Evolutionary conservation across 1,284 basidiomycete genomes (phyloP), one percentile per base, ranked within the genome.

Genomic region (Moesziomyces sp.): DNA sequence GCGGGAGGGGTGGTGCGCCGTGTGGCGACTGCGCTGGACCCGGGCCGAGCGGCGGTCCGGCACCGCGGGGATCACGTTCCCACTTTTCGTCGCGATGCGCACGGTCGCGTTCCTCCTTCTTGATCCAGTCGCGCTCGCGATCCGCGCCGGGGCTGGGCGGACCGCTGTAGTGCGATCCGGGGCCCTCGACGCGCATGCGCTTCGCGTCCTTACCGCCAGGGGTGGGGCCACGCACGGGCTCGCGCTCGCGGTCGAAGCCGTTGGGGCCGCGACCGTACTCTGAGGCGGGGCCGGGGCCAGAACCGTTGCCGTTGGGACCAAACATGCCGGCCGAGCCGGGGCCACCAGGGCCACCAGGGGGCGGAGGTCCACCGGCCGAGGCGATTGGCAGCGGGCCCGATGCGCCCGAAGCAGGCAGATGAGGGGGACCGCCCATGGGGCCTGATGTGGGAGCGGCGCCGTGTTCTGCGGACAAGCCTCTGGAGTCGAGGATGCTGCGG

Each of bases 401-500:
- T 24, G 54, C 52, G 18, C 51, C 62, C 8, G 76, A 68, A 19
- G 76, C 54, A 18, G 76, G 76, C 18, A 78, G 61, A n/a, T 78
- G 76, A 49, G 76, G 72, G 10, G 67, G 65, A 18, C 55, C 75
- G 40, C 61, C 66, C 58, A 60, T 57, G n/a, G 70, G 70, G n/a
- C 73, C 70, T 19, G 71, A 46, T 38, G 66, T 46, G 19, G 58
- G 59, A 11, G 62, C 52, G n/a, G 63, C 70, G 48, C 69, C 71
- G 52, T 67, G 78, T 51, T 79, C 73, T 19, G 67, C 44, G 24
- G 75, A 66, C 26, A 72, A 48, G 44, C 78, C 74, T 65, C 79
- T 58, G 21, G 65, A 67, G 58, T 90, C 89, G 45, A 92, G 86
- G 75, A 92, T 90, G 14, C 87, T 84, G 26, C 90, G 88, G 14